These are phyloP conservation scores for Cadophora gregata DNA, from an alignment of 2,329 filamentous ascomycete genomes.

Conservation along the genomic window DNA sequence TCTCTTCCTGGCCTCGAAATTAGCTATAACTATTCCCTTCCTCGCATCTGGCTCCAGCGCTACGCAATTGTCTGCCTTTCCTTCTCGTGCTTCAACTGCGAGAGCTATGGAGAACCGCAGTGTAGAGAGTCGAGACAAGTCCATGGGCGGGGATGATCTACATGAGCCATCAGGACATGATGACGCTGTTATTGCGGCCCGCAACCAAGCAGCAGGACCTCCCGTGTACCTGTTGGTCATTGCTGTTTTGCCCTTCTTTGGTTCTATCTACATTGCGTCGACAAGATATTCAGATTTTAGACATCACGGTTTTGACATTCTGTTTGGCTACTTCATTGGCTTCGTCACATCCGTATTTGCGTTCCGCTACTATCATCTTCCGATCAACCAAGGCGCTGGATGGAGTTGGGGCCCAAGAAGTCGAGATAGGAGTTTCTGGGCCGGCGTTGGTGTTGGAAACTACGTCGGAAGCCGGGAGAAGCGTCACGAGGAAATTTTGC, in stretches of 20 bases:
- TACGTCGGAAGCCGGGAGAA: conserved; percentile 41
- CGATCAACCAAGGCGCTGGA: conserved; percentile 77
- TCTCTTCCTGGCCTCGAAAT: conserved; percentile 85
- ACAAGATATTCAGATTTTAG: conserved; percentile 89
- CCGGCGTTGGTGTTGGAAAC: conserved; percentile 58
- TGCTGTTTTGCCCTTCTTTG: conserved; percentile 72
- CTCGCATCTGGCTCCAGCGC: conserved; percentile 59
- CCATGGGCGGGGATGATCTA: conserved; percentile 11
- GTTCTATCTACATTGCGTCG: conserved; percentile 80
- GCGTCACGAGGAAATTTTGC: conserved; percentile 6
- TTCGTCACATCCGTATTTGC: conserved; percentile 72
- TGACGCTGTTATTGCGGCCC: conserved; percentile 55
- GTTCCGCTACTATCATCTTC: conserved; percentile 87
- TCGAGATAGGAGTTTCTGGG: conserved; percentile 76
- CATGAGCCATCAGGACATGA: conserved; percentile 37
- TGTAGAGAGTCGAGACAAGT: neutral
- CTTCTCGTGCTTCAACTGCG: conserved; percentile 62
- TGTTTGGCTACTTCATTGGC: conserved; percentile 84
- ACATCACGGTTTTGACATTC: conserved; percentile 91
- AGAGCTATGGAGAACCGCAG: conserved; percentile 44
- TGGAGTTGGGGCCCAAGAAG: conserved; percentile 89
- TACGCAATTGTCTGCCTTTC: conserved; percentile 69
- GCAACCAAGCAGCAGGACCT: conserved; percentile 79
- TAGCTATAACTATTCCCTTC: conserved; percentile 75
- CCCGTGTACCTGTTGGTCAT: conserved; percentile 79